Evolutionary conservation across 305 asterid species (phyloP).

Genomic region (Plantago rigida): DNA sequence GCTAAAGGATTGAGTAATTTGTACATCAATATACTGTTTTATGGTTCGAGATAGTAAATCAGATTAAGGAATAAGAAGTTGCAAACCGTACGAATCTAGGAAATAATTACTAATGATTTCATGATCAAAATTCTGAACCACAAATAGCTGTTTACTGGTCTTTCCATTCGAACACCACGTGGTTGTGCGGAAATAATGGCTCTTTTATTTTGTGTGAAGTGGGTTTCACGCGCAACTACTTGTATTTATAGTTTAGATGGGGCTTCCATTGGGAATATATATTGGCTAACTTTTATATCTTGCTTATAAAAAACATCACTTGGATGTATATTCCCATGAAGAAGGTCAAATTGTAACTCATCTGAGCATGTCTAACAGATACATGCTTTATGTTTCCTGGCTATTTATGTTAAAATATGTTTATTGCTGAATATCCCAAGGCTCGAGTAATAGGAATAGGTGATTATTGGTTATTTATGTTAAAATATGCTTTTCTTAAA

Average conservation of each 20-base stretch:
- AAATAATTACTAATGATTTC: constrained; percentile 17
- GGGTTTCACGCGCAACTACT: constrained; percentile 4
- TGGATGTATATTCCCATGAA: not conserved
- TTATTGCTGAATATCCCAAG: no score
- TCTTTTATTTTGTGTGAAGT: constrained; percentile 7
- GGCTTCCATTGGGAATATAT: constrained; percentile 8
- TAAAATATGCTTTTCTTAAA: not conserved
- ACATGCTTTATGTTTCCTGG: no score
- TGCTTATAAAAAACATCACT: constrained; percentile 1
- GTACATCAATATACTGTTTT: not conserved
- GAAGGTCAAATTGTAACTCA: constrained; percentile 1
- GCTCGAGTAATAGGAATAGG: no score
- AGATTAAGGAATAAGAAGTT: constrained; percentile 9
- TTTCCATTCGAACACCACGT: constrained; percentile 4
- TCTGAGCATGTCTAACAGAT: no score
- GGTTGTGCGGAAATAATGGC: constrained; percentile 8
- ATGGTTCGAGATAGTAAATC: constrained; percentile 3
- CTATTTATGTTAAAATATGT: no score
- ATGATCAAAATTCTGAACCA: constrained; percentile 11
- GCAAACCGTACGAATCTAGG: constrained; percentile 10
- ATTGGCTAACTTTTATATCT: constrained; percentile 13
- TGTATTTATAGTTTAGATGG: not conserved
- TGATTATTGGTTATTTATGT: no score
- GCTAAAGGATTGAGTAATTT: not conserved
- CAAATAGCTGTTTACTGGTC: constrained; percentile 8